phyloP scores from a whole-genome alignment of 805 yeast species.

The Allodekkera sacchari region DNA sequence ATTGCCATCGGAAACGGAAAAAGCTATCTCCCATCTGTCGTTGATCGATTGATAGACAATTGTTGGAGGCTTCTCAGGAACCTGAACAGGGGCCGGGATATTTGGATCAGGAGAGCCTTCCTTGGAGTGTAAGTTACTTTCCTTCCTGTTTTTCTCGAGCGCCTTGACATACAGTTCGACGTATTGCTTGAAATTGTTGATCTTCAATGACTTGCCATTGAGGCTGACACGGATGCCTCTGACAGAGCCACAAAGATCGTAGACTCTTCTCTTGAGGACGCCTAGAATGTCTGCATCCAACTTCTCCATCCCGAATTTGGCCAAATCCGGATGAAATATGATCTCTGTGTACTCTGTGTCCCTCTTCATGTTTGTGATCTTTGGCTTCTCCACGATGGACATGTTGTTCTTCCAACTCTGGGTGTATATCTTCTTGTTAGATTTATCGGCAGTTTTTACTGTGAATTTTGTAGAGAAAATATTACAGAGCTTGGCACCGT shows the following conservation, averaged over 20 bases:
- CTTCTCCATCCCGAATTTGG: constrained; percentile 74
- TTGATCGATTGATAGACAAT: constrained; percentile 74
- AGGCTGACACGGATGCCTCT: constrained; percentile 70
- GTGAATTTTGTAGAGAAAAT: constrained; percentile 84
- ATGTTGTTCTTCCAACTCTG: constrained; percentile 89
- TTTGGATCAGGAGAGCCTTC: constrained; percentile 7
- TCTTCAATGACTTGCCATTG: constrained; percentile 62
- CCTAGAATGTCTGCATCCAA: constrained; percentile 79
- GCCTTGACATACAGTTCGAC: constrained; percentile 86
- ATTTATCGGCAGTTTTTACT: constrained; percentile 82
- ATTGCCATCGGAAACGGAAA: constrained; percentile 82
- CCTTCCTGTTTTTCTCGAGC: constrained; percentile 42
- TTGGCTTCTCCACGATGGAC: constrained; percentile 70
- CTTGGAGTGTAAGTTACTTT: constrained; percentile 1
- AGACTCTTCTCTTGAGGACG: constrained; percentile 87
- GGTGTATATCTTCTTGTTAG: constrained; percentile 50
- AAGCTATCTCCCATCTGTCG: constrained; percentile 94
- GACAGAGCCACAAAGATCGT: constrained; percentile 91
- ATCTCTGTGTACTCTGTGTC: constrained; percentile 78
- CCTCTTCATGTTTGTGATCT: constrained; percentile 48
- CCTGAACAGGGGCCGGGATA: constrained; percentile 8
- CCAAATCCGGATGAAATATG: constrained; percentile 80
- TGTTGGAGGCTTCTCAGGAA: constrained; percentile 35
- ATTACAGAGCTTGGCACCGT: constrained; percentile 95
- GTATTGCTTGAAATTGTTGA: constrained; percentile 74